These are phyloP conservation scores for Blumeria hordei DNA, from an alignment of 2,329 filamentous ascomycete species.

Conservation along the genomic window DNA sequence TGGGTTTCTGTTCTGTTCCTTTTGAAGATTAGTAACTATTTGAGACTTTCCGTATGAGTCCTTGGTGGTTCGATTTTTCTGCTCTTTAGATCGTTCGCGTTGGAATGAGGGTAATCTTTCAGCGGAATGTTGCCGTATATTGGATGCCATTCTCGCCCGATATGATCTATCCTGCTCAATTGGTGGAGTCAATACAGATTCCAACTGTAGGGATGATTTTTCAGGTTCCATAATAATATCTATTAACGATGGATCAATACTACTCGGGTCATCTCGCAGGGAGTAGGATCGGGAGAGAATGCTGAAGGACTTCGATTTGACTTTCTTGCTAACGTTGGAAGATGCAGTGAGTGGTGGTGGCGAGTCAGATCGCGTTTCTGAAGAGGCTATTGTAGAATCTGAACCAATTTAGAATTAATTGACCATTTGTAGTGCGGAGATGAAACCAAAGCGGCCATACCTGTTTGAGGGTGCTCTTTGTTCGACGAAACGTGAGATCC, in stretches of 20 bases:
- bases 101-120: constrained; percentile 31
- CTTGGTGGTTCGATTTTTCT: constrained; percentile 15
- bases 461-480: constrained; percentile 11
- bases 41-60: constrained; percentile 11
- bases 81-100: constrained; percentile 17
- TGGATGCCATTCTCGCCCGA: constrained; percentile 40
- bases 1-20: constrained; percentile 4
- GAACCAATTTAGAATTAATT: neutral
- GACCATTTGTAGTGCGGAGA: neutral
- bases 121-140: constrained; percentile 44
- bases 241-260: constrained; percentile 8
- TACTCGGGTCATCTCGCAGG: constrained; percentile 18
- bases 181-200: constrained; percentile 33
- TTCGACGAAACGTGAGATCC: constrained; percentile 11
- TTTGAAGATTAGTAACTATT: constrained; percentile 15
- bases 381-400: constrained; percentile 10
- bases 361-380: constrained; percentile 11
- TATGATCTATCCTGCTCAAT: constrained; percentile 33
- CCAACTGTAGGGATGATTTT: constrained; percentile 14
- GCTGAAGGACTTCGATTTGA: constrained; percentile 15
- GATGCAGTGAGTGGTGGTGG: constrained; percentile 7
- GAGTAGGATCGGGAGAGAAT: constrained; percentile 20
- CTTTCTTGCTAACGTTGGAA: constrained; percentile 9
- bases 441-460: constrained; percentile 11
- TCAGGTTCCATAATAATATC: constrained; percentile 13